Percentiles rank a stretch among this genome's conserved stretches.
Conservation (phyloP, 257 asterid genomes). For the Salvia splendens region DNA sequence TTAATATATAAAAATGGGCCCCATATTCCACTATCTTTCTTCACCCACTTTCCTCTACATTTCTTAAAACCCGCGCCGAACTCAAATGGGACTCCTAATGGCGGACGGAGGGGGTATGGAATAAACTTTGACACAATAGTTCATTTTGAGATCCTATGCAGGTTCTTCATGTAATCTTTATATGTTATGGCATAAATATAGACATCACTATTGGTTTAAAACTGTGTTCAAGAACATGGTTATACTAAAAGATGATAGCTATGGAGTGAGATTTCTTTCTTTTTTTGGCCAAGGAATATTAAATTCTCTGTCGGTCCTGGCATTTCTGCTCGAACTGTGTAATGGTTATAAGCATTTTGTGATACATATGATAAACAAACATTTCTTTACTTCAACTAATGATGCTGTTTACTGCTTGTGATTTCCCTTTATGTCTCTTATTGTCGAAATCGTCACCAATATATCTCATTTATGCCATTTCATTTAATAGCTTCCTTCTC, state of each 20-base stretch:
- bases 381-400: background rate
- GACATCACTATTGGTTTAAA: background rate
- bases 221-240: background rate
- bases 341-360: background rate
- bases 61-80: no score
- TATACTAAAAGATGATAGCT: background rate
- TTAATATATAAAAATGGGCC: no score
- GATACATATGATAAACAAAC: background rate
- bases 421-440: slow-evolving; percentile 19
- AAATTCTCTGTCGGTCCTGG: background rate
- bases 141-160: background rate
- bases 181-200: no score
- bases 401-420: slow-evolving; percentile 9
- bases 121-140: background rate
- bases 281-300: background rate
- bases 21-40: no score
- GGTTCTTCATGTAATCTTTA: no score
- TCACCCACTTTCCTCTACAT: no score
- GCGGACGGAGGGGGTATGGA: no score
- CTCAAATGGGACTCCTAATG: no score
- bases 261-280: background rate
- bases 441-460: background rate
- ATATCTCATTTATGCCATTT: background rate
- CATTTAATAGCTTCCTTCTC: background rate
- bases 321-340: background rate